phyloP scores from a whole-genome alignment of 2,329 filamentous ascomycete species.

The Penicillium rolfsii region DNA sequence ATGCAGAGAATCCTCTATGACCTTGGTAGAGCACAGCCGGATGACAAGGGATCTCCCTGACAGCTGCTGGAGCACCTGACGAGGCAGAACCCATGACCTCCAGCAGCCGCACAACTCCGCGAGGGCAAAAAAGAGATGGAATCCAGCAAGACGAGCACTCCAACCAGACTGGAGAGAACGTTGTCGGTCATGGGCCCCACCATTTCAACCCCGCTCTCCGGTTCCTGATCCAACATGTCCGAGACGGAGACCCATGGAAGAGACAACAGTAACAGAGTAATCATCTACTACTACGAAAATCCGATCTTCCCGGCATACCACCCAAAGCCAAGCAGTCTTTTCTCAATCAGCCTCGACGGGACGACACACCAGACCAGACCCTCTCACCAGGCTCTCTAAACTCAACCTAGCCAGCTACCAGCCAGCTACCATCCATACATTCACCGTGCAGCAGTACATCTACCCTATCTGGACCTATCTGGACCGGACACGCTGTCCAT shows the following conservation, averaged over 20 bases:
- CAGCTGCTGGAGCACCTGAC: background rate
- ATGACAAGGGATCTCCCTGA: background rate
- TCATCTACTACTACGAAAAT: background rate
- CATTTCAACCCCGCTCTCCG: slow-evolving; percentile 21
- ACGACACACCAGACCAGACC: background rate
- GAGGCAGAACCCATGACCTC: background rate
- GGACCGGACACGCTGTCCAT: background rate
- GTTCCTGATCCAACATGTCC: slow-evolving; percentile 19
- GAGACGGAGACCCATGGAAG: background rate
- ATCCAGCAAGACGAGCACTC: background rate
- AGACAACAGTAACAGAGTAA: background rate
- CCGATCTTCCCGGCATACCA: background rate
- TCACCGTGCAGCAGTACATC: background rate
- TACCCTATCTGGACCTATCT: background rate
- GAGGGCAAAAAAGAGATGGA: background rate
- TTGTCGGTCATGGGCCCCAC: slow-evolving; percentile 13
- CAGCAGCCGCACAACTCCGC: background rate
- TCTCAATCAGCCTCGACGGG: background rate
- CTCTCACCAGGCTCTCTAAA: background rate
- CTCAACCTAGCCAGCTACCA: too few relatives aligned
- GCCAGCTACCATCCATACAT: background rate
- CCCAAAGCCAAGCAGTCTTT: background rate
- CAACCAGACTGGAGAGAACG: background rate
- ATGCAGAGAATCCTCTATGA: background rate
- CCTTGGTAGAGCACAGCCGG: background rate